Evolutionary conservation across 768 basidiomycete genomes (phyloP), one percentile per base, ranked within the genome.

Genomic region (Suillus bovinus): DNA sequence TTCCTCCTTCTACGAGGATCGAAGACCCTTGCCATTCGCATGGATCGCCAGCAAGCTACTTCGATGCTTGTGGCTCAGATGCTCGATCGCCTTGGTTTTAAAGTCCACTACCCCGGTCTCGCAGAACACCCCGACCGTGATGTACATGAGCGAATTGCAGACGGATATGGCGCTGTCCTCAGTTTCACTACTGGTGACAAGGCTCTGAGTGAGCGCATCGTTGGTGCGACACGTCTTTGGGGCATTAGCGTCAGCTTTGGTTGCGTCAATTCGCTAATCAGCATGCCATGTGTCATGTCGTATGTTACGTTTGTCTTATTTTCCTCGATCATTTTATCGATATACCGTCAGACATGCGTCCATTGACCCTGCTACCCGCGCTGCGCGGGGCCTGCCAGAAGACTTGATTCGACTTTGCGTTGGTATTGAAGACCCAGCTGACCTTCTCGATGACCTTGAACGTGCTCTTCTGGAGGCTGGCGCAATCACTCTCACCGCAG

Each of bases 281-380:
- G 92, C 66, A 98, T 99, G 96, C 97, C 97, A 41, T 99, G 97
- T 74, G 87, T 94, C 69, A 99, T 99, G 97, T 97, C 95, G 96
- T 99, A 76, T 79, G 96, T 91, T 6, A 39, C 39, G 60, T 14
- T 27, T 65, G 9, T 16, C 63, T 38, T 41, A 20, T 53, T 59
- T 62, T 31, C 16, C 17, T 47, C 27, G 2, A 24, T 39, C 46
- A 63, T 59, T 46, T 59, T 62, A 58, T 50, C 58, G 24, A 55
- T 55, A 10, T 6, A 33, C 13, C 59, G 60, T 16, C 67, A 96
- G 96, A 20, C 97, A 99, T 74, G 95, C 97, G 27, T 99, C 97
- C 42, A 99, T 99, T 67, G 96, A 98, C 70, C 87, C 97, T 27
- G 91, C 93, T 9, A 88, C 87, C n/a, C 90, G 97, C 36, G 94